phyloP scores from a whole-genome alignment of 495 filamentous ascomycete species.

The Podospora fimiseda region DNA sequence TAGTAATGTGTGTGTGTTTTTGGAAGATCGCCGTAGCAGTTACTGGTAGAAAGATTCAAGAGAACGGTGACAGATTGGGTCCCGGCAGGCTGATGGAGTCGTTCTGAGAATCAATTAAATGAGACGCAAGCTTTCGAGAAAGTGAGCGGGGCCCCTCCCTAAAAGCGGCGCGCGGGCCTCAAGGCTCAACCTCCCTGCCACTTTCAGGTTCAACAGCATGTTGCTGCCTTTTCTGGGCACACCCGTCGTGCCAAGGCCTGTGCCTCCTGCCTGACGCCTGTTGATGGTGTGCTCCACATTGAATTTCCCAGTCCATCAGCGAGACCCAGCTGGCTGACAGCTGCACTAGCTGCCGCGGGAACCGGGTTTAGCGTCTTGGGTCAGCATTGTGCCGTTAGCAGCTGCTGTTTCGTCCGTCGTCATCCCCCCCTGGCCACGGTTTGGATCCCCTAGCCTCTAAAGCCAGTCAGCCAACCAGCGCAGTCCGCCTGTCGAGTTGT shows the following conservation, averaged over 20 bases:
- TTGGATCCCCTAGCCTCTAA: constrained; percentile 6
- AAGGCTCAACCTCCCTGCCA: not conserved
- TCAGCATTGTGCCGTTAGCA: too few relatives aligned
- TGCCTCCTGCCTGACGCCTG: not conserved
- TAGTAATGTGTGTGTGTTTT: not conserved
- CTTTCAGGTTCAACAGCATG: not conserved
- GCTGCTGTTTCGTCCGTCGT: constrained; percentile 10
- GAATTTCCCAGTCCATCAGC: not conserved
- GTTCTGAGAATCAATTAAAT: constrained; percentile 15
- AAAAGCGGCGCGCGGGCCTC: constrained; percentile 7
- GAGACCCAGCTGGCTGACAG: constrained; percentile 6
- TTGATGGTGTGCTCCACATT: not conserved
- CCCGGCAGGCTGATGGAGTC: constrained; percentile 7
- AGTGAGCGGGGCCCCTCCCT: constrained; percentile 16
- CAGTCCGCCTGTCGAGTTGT: constrained; percentile 9
- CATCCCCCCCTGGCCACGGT: constrained; percentile 7
- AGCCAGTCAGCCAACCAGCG: constrained; percentile 2
- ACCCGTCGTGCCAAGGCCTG: constrained; percentile 6
- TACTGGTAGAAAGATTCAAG: constrained; percentile 3
- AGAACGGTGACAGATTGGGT: constrained; percentile 4
- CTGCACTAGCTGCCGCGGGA: not conserved
- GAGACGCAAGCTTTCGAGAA: constrained; percentile 20
- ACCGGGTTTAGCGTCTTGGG: not conserved
- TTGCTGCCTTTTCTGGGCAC: constrained; percentile 11
- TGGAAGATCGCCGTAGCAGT: not conserved